A percentile compares a stretch with the other conserved stretches of the same genome.
Evolutionary conservation across 306 rosid genomes (phyloP).

Genomic region (Parietaria judaica): DNA sequence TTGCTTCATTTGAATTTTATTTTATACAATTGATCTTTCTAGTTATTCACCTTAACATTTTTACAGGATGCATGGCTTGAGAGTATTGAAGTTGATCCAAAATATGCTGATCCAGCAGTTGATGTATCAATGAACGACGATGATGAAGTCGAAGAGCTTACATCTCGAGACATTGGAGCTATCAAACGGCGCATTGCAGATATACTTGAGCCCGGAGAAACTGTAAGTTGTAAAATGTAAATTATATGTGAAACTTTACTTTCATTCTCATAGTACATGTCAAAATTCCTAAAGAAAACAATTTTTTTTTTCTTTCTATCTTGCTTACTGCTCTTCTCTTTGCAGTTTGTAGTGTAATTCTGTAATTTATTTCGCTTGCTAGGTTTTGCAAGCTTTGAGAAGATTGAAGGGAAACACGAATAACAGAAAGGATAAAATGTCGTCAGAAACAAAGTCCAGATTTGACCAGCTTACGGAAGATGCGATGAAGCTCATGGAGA

Average conservation of each 20-base stretch:
- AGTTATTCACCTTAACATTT: conserved; percentile 16
- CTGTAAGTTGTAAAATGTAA: conserved; percentile 26
- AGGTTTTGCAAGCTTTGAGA: conserved; percentile 89
- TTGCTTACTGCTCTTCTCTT: conserved; percentile 9
- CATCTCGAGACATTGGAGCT: conserved; percentile 47
- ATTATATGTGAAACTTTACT: not conserved
- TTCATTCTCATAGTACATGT: not conserved
- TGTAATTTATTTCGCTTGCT: conserved; percentile 18
- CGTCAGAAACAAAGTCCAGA: conserved; percentile 52
- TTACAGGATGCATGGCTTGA: conserved; percentile 94
- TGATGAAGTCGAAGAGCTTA: conserved; percentile 44
- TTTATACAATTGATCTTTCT: not conserved
- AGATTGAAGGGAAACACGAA: conserved; percentile 76
- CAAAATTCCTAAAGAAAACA: no score
- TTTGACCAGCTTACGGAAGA: conserved; percentile 97
- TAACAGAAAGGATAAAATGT: conserved; percentile 82
- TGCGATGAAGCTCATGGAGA: conserved; percentile 85
- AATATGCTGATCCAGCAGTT: conserved; percentile 42
- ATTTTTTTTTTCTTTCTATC: not conserved
- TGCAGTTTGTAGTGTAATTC: conserved; percentile 4
- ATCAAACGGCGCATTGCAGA: conserved; percentile 85
- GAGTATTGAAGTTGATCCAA: conserved; percentile 64
- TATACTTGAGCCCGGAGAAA: conserved; percentile 74
- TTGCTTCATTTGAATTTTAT: not conserved
- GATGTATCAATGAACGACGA: conserved; percentile 32